A percentile compares a stretch with the other conserved stretches of the same genome.
Evolutionary conservation across 2,329 filamentous ascomycete genomes (phyloP).

Genomic region (Cercospora canescens): DNA sequence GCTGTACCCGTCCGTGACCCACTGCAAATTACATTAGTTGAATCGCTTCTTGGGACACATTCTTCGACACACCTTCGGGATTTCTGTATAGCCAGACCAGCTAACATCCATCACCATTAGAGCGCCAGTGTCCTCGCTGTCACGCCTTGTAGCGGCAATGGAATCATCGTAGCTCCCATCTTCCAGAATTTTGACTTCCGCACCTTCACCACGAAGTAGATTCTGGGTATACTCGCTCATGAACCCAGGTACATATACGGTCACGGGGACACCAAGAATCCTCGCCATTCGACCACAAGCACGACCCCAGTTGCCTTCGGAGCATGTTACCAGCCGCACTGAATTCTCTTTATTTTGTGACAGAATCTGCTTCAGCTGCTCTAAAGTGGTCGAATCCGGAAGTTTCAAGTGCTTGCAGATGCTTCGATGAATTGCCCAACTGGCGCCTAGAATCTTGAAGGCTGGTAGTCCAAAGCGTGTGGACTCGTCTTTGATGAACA

Average conservation of each 20-base stretch:
- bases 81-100: constrained; percentile 64
- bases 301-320: constrained; percentile 76
- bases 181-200: constrained; percentile 53
- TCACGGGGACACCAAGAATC: constrained; percentile 55
- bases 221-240: constrained; percentile 57
- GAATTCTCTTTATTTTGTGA: constrained; percentile 28
- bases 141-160: constrained; percentile 53
- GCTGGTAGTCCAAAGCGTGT: constrained; percentile 67
- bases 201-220: constrained; percentile 63
- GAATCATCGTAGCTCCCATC: constrained; percentile 65
- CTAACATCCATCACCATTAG: constrained; percentile 70
- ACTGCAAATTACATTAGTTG: constrained; percentile 41
- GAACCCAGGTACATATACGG: constrained; percentile 63
- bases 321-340: constrained; percentile 61
- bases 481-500: constrained; percentile 73
- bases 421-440: constrained; percentile 68
- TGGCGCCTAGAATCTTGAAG: constrained; percentile 80
- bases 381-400: constrained; percentile 44
- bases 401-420: constrained; percentile 50
- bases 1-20: constrained; percentile 76
- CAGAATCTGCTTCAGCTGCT: constrained; percentile 41
- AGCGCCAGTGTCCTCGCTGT: constrained; percentile 42
- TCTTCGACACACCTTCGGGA: constrained; percentile 54
- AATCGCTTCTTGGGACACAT: neutral
- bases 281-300: constrained; percentile 69